These are phyloP conservation scores for Boechera divaricarpa DNA, from an alignment of 345 rosid genomes.

Conservation along the genomic window DNA sequence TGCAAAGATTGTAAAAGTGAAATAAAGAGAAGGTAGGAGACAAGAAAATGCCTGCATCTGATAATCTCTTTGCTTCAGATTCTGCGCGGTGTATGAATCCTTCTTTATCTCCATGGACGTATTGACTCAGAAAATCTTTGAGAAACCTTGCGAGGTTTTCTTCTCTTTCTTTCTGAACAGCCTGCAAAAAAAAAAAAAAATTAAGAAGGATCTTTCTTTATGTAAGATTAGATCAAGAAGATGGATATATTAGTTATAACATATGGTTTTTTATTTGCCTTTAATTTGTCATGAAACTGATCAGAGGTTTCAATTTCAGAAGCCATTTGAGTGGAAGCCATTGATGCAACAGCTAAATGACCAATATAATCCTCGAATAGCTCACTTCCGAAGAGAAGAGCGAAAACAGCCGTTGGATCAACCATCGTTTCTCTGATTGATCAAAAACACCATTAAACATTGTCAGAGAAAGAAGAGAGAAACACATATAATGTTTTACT, in stretches of 20 bases:
- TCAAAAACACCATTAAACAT: slow-evolving; percentile 2
- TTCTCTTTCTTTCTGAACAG: slow-evolving; percentile 96
- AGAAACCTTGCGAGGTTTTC: slow-evolving; percentile 78
- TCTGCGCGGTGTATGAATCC: slow-evolving; percentile 68
- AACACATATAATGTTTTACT: background rate
- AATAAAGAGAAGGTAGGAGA: slow-evolving; percentile 7
- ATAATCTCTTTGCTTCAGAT: slow-evolving; percentile 84
- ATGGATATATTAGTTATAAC: background rate
- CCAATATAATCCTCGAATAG: slow-evolving; percentile 89
- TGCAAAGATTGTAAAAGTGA: background rate
- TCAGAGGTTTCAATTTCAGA: slow-evolving; percentile 50
- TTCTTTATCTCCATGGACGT: slow-evolving; percentile 75
- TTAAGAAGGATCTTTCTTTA: slow-evolving; percentile 1
- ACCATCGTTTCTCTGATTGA: slow-evolving; percentile 73
- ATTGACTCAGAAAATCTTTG: slow-evolving; percentile 70
- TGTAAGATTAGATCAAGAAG: slow-evolving; percentile 15
- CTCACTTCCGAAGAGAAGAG: slow-evolving; percentile 96
- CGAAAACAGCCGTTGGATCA: slow-evolving; percentile 88
- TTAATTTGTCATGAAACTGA: slow-evolving; percentile 64
- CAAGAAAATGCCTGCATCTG: slow-evolving; percentile 68
- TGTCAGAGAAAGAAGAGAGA: slow-evolving; percentile 12
- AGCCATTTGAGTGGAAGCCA: slow-evolving; percentile 71
- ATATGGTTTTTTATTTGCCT: slow-evolving; percentile 51
- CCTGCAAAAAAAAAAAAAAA: slow-evolving; percentile 45
- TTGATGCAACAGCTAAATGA: slow-evolving; percentile 85